Evolutionary conservation across 164 flowering plant species (phyloP).

Genomic region (Nelumbo lutea): DNA sequence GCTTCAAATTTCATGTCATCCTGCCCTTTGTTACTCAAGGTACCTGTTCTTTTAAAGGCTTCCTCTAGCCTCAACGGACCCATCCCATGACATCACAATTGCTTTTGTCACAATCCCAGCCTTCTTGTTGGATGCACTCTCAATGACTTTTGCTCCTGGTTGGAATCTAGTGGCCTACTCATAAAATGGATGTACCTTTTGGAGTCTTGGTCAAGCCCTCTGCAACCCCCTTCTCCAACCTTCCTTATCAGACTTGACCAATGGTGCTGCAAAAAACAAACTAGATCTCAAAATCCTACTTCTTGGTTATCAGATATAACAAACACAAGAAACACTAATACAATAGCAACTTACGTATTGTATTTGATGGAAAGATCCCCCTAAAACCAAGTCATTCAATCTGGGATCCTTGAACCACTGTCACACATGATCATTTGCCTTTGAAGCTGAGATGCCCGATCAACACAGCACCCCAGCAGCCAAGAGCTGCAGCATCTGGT

Average conservation of each 20-base stretch:
- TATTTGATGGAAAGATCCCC: conserved; percentile 72
- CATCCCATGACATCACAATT: conserved; percentile 61
- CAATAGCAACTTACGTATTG: conserved; percentile 47
- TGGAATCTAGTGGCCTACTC: conserved; percentile 50
- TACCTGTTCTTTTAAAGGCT: conserved; percentile 48
- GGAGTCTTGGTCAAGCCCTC: conserved; percentile 92
- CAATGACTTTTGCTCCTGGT: conserved; percentile 58
- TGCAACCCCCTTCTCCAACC: conserved; percentile 86
- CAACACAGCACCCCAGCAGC: conserved; percentile 62
- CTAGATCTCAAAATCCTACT: not conserved
- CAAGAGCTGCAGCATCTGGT: conserved; percentile 68
- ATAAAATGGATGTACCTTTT: conserved; percentile 48
- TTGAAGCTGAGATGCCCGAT: conserved; percentile 55
- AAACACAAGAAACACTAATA: not conserved
- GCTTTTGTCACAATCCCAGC: conserved; percentile 66
- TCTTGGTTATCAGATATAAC: not conserved
- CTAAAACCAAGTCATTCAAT: conserved; percentile 78
- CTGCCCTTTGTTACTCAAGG: conserved; percentile 44
- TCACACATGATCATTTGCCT: conserved; percentile 60
- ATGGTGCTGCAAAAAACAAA: conserved; percentile 55
- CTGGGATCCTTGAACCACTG: conserved; percentile 92
- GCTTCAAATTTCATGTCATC: conserved; percentile 55
- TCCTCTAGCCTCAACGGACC: conserved; percentile 74
- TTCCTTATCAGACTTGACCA: conserved; percentile 87
- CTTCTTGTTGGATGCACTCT: conserved; percentile 49